phyloP scores from a whole-genome alignment of 257 asterid genomes.

The Solanum stenotomum region DNA sequence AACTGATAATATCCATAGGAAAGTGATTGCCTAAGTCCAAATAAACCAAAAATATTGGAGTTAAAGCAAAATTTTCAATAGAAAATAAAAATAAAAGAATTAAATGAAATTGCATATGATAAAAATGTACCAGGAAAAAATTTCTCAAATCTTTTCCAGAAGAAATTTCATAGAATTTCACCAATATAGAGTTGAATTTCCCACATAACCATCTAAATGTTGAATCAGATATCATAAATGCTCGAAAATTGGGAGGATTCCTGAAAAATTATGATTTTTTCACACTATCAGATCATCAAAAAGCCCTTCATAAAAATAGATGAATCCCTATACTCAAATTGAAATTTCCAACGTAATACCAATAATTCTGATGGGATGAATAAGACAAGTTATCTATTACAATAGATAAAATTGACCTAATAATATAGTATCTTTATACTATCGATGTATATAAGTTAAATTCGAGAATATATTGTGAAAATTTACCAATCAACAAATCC shows the following conservation, averaged over 20 bases:
- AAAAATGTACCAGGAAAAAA: slow-evolving; percentile 44
- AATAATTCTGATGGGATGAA: not conserved
- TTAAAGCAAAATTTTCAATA: not conserved
- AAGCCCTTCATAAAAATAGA: not conserved
- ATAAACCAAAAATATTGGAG: not conserved
- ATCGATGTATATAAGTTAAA: not conserved
- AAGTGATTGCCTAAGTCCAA: slow-evolving; percentile 34
- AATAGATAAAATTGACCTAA: not conserved
- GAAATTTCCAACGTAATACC: not conserved
- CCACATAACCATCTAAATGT: slow-evolving; percentile 49
- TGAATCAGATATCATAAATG: slow-evolving; percentile 49
- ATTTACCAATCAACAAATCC: slow-evolving; percentile 30
- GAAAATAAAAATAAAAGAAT: not conserved
- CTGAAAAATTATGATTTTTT: slow-evolving; percentile 11
- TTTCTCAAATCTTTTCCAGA: slow-evolving; percentile 69
- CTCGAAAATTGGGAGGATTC: slow-evolving; percentile 49
- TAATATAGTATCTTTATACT: not conserved
- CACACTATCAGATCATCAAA: not conserved
- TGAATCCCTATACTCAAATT: not conserved
- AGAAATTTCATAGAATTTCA: slow-evolving; percentile 45
- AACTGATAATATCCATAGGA: slow-evolving; percentile 59
- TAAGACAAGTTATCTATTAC: not conserved
- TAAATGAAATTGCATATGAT: not conserved
- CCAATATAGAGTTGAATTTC: slow-evolving; percentile 33
- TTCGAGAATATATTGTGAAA: not conserved